Percentiles rank a stretch among this genome's conserved stretches.
phyloP scores from a whole-genome alignment of 2,329 filamentous ascomycete species.

The Zymoseptoria pseudotritici region DNA sequence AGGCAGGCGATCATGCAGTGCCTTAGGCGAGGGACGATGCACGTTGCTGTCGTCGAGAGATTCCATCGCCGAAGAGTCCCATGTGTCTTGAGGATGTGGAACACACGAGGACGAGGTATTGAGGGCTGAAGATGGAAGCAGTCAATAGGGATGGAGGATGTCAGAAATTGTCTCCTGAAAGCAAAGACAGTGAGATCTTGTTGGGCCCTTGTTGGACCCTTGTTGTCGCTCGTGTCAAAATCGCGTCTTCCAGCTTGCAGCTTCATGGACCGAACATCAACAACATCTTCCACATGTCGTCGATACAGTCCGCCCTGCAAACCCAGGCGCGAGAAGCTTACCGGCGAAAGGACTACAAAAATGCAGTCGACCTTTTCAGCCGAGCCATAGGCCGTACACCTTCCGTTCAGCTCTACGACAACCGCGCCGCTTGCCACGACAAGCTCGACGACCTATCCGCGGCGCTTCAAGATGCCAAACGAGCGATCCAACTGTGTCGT shows the following conservation, averaged over 20 bases:
- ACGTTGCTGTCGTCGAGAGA: too few species aligned
- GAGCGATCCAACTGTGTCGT: conserved; percentile 46
- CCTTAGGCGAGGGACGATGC: too few species aligned
- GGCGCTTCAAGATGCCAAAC: conserved; percentile 50
- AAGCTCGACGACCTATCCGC: conserved; percentile 44
- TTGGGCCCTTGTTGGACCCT: too few species aligned
- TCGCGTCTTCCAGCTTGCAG: not conserved
- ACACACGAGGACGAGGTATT: too few species aligned
- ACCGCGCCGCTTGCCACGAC: conserved; percentile 48
- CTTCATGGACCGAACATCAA: not conserved
- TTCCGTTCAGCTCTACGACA: conserved; percentile 42
- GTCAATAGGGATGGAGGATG: too few species aligned
- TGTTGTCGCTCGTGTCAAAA: not conserved
- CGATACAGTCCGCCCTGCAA: conserved; percentile 19
- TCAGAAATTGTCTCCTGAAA: too few species aligned
- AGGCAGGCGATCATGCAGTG: too few species aligned
- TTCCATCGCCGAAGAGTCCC: too few species aligned
- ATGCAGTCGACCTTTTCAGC: conserved; percentile 34
- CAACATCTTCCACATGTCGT: not conserved
- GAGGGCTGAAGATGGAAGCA: too few species aligned
- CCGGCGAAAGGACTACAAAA: conserved; percentile 36
- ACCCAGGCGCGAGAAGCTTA: conserved; percentile 38
- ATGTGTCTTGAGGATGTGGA: too few species aligned
- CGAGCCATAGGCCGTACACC: conserved; percentile 23
- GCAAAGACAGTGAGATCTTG: too few species aligned